A percentile compares a stretch with the other conserved stretches of the same genome.
These are phyloP conservation scores for Quercus bicolor DNA, from an alignment of 306 rosid species.

Conservation along the genomic window DNA sequence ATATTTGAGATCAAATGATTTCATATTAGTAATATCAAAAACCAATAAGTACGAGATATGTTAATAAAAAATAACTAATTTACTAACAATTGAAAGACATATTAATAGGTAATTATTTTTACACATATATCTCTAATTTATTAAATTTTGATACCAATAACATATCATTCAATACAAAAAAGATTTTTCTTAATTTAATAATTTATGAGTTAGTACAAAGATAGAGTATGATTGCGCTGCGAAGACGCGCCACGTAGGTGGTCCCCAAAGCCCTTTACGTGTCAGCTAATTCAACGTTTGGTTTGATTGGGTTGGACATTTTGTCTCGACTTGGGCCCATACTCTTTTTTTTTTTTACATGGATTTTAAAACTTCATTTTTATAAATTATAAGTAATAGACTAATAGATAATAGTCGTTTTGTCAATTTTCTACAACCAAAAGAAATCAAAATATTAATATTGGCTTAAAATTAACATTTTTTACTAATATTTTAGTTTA, in stretches of 20 bases:
- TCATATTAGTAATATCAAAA: accelerated
- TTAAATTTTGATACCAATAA: too few species aligned
- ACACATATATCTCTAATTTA: accelerated
- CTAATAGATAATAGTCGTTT: too few species aligned
- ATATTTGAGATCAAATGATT: accelerated
- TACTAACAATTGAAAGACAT: accelerated
- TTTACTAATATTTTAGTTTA: too few species aligned
- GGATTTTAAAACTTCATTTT: too few species aligned
- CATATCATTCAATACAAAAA: too few species aligned
- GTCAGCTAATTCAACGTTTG: conserved; percentile 6
- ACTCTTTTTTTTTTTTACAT: neutral
- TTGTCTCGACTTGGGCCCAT: neutral
- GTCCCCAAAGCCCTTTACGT: conserved; percentile 23
- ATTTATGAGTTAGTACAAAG: neutral
- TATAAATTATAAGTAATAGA: too few species aligned
- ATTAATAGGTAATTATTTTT: accelerated
- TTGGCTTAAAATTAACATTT: too few species aligned
- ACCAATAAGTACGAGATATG: accelerated
- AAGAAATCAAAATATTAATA: too few species aligned
- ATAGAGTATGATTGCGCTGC: conserved; percentile 12
- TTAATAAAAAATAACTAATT: too few species aligned
- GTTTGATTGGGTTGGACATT: conserved; percentile 7
- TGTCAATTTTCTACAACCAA: too few species aligned
- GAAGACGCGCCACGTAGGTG: conserved; percentile 38
- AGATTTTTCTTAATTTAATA: too few species aligned